Conservation (phyloP, 2,329 filamentous ascomycete genomes). For the Elsinoe batatas region DNA sequence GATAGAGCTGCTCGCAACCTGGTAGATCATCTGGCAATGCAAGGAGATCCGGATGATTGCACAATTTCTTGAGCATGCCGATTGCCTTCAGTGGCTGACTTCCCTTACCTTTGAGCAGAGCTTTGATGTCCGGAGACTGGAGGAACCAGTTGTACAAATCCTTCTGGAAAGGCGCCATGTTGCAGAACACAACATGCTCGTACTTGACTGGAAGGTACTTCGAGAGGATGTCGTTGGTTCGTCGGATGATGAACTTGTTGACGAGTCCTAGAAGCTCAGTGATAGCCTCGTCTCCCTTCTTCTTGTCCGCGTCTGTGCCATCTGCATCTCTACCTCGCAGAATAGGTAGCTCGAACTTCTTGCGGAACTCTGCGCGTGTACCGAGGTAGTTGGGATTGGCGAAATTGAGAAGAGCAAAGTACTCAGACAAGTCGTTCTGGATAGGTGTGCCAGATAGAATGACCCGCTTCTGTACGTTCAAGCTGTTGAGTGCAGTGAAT, state of each 20-base stretch:
- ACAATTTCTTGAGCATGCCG: constrained; percentile 92
- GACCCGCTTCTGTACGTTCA: constrained; percentile 84
- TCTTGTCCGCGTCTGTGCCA: constrained; percentile 70
- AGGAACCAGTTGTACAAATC: constrained; percentile 97
- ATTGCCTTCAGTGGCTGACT: constrained; percentile 96
- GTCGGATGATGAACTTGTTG: constrained; percentile 96
- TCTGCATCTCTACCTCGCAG: constrained; percentile 82
- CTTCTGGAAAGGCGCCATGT: constrained; percentile 82
- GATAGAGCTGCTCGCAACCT: constrained; percentile 71
- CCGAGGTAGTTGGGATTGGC: constrained; percentile 90
- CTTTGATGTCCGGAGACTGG: constrained; percentile 87
- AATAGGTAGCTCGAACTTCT: constrained; percentile 88
- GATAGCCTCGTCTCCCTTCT: constrained; percentile 75
- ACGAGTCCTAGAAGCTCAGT: constrained; percentile 72
- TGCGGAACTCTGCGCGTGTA: constrained; percentile 81
- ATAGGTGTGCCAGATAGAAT: constrained; percentile 96
- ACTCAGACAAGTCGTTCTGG: constrained; percentile 96
- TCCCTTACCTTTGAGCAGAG: constrained; percentile 80
- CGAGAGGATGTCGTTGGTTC: constrained; percentile 94
- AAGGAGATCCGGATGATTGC: constrained; percentile 92
- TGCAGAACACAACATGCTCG: constrained; percentile 98
- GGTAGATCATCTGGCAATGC: constrained; percentile 75
- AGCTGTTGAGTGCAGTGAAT: constrained; percentile 77
- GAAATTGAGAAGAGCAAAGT: constrained; percentile 92
- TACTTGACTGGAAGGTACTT: constrained; percentile 98